phyloP scores from a whole-genome alignment of 2,329 filamentous ascomycete genomes.

The Aspergillus piperis region DNA sequence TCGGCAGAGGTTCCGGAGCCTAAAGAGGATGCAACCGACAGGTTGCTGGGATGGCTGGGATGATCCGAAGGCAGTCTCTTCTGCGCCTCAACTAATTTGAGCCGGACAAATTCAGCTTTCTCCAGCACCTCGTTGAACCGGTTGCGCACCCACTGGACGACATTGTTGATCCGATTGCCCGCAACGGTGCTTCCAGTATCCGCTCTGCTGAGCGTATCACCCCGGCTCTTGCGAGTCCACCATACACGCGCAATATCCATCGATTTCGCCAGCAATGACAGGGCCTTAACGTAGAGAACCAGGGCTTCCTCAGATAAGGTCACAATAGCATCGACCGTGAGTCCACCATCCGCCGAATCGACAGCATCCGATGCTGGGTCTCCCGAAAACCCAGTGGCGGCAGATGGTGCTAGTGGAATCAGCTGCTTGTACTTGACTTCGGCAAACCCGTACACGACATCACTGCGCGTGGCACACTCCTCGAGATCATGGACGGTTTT shows the following conservation, averaged over 20 bases:
- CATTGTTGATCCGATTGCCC: slow-evolving; percentile 77
- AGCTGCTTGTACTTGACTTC: slow-evolving; percentile 98
- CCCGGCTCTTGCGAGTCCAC: slow-evolving; percentile 80
- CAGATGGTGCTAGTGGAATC: slow-evolving; percentile 80
- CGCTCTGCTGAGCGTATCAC: slow-evolving; percentile 55
- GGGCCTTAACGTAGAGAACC: slow-evolving; percentile 92
- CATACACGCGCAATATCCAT: slow-evolving; percentile 94
- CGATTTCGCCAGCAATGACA: slow-evolving; percentile 84
- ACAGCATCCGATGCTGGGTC: slow-evolving; percentile 37
- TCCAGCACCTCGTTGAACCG: slow-evolving; percentile 97
- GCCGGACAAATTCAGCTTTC: slow-evolving; percentile 91
- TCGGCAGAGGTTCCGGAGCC: slow-evolving; percentile 68
- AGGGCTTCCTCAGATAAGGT: slow-evolving; percentile 90
- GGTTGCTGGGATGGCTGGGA: slow-evolving; percentile 80
- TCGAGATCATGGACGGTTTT: slow-evolving; percentile 80
- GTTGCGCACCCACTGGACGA: slow-evolving; percentile 90
- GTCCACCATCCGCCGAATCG: slow-evolving; percentile 68
- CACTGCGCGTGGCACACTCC: slow-evolving; percentile 86
- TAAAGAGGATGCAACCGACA: slow-evolving; percentile 60
- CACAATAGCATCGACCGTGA: slow-evolving; percentile 84
- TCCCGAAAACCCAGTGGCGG: slow-evolving; percentile 36
- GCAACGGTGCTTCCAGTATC: slow-evolving; percentile 54
- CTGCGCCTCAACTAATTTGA: slow-evolving; percentile 84
- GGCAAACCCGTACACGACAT: slow-evolving; percentile 96
- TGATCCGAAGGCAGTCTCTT: slow-evolving; percentile 80